Evolutionary conservation across 1,284 basidiomycete genomes (phyloP).

Genomic region (Ustilago hordei): DNA sequence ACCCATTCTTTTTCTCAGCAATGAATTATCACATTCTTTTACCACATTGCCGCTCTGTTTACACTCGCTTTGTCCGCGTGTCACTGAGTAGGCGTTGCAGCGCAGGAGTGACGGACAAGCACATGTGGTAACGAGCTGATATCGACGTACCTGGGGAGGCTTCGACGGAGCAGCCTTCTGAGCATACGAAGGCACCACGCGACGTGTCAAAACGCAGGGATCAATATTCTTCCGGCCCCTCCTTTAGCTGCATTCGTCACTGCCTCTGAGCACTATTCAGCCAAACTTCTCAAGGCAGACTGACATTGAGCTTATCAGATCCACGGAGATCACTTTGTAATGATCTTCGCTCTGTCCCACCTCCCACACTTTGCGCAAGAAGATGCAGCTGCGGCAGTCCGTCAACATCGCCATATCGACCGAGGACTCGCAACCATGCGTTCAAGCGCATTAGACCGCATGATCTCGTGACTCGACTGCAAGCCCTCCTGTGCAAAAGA

Average conservation of each 20-base stretch:
- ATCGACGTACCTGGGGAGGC: neutral
- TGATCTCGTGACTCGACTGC: neutral
- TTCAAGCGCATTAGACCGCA: neutral
- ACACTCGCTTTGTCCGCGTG: neutral
- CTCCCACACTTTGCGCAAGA: neutral
- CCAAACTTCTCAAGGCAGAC: neutral
- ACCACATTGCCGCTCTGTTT: neutral
- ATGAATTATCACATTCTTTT: constrained; percentile 3
- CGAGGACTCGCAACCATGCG: neutral
- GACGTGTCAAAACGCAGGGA: constrained; percentile 1
- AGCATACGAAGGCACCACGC: neutral
- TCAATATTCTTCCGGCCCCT: constrained; percentile 4
- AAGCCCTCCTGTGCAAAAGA: neutral
- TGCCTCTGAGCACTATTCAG: neutral
- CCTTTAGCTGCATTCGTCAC: neutral
- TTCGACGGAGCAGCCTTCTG: neutral
- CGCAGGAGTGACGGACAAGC: too few species aligned
- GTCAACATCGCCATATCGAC: neutral
- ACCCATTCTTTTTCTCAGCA: neutral
- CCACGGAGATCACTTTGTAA: neutral
- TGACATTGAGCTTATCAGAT: constrained; percentile 10
- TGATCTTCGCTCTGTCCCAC: neutral
- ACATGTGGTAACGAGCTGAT: too few species aligned
- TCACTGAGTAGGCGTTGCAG: too few species aligned
- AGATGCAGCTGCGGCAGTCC: neutral